phyloP scores from a whole-genome alignment of 768 basidiomycete species.

The Steccherinum ochraceum region DNA sequence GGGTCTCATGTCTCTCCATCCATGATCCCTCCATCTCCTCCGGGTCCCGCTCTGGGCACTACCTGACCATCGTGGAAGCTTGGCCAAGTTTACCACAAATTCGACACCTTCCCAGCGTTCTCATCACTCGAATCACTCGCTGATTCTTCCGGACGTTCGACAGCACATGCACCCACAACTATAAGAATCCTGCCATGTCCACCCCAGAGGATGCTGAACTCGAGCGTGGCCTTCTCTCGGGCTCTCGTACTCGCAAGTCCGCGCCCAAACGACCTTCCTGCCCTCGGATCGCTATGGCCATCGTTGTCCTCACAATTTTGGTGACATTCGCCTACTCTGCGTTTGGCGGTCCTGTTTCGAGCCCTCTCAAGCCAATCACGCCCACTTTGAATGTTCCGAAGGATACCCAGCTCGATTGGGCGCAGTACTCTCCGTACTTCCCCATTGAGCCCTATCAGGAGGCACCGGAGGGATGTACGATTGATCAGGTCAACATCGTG shows the following conservation, averaged over 20 bases:
- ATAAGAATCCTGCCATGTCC: no score
- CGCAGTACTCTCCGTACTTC: conserved; percentile 56
- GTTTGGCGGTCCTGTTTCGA: neutral
- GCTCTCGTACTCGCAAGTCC: neutral
- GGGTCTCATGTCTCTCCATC: no score
- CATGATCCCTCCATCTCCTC: no score
- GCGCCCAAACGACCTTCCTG: neutral
- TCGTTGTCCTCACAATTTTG: neutral
- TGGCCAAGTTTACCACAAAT: no score
- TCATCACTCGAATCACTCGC: no score
- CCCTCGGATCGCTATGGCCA: neutral
- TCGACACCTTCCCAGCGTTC: no score
- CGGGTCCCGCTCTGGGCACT: no score
- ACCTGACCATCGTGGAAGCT: no score
- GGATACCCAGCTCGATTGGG: conserved; percentile 33
- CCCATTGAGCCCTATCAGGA: conserved; percentile 37
- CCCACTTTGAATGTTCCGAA: conserved; percentile 1
- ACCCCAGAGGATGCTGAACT: conserved; percentile 1
- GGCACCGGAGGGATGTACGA: conserved; percentile 42
- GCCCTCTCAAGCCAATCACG: conserved; percentile 4
- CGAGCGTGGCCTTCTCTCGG: conserved; percentile 7
- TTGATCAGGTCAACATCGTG: conserved; percentile 64
- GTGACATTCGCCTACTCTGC: neutral
- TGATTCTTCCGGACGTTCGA: no score
- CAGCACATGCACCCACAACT: no score